Evolutionary conservation across 2,329 filamentous ascomycete species (phyloP).

Genomic region (Zymoseptoria crescenta): DNA sequence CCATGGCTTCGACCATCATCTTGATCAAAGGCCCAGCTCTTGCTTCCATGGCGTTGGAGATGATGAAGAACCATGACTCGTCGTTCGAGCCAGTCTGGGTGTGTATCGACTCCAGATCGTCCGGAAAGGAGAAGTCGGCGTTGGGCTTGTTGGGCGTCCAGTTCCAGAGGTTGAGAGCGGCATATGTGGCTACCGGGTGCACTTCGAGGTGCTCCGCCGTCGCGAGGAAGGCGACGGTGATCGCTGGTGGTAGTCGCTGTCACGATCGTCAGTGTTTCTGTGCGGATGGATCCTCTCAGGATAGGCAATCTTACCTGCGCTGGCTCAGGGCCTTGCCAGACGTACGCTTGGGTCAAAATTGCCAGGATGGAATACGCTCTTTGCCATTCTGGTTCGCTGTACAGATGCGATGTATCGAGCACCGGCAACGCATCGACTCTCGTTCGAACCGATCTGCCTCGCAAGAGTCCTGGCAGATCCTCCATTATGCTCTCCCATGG

Average conservation of each 20-base stretch:
- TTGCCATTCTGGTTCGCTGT: conserved; percentile 82
- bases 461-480: conserved; percentile 74
- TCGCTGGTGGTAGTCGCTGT: conserved; percentile 62
- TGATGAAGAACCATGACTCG: conserved; percentile 72
- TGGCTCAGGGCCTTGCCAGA: conserved; percentile 75
- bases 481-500: conserved; percentile 80
- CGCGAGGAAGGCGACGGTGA: conserved; percentile 73
- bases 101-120: conserved; percentile 75
- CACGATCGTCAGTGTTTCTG: not conserved
- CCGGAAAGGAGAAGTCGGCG: conserved; percentile 63
- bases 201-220: conserved; percentile 68
- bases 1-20: conserved; percentile 41
- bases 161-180: conserved; percentile 89
- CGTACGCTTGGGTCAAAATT: conserved; percentile 74
- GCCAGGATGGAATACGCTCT: conserved; percentile 70
- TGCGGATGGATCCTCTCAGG: not conserved
- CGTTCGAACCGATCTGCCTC: conserved; percentile 69
- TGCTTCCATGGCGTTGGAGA: conserved; percentile 47
- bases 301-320: conserved; percentile 38
- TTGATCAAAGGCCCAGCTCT: conserved; percentile 40
- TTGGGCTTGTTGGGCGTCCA: conserved; percentile 79
- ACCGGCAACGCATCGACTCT: conserved; percentile 73
- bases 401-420: conserved; percentile 70
- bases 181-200: conserved; percentile 87
- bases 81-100: conserved; percentile 91